Evolutionary conservation across 371 early-diverging fungal genomes (phyloP).

Genomic region (Actinomucor elegans): DNA sequence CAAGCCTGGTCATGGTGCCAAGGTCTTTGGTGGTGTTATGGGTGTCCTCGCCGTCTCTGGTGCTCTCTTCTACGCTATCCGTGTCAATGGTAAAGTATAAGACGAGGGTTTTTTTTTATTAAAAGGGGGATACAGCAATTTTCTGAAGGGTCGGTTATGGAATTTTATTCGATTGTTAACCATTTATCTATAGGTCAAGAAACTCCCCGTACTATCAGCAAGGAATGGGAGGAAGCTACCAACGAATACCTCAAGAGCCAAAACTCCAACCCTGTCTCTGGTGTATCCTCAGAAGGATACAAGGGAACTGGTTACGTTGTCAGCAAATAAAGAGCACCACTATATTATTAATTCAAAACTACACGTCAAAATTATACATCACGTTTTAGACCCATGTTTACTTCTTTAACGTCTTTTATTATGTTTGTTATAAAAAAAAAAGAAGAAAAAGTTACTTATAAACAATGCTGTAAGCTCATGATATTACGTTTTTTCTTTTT

Average conservation of each 20-base stretch:
- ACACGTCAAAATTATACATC: constrained; percentile 8
- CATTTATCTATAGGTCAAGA: constrained; percentile 48
- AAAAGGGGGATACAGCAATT: constrained; percentile 2
- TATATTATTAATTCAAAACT: constrained; percentile 4
- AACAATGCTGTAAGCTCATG: too few relatives aligned
- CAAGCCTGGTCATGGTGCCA: constrained; percentile 72
- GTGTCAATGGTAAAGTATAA: constrained; percentile 63
- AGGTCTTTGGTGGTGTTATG: constrained; percentile 73
- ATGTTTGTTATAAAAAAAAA: constrained; percentile 13
- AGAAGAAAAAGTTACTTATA: background rate
- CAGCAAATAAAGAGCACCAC: constrained; percentile 23
- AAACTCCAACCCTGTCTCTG: constrained; percentile 90
- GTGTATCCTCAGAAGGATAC: constrained; percentile 85
- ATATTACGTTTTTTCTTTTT: too few relatives aligned
- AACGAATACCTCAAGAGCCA: constrained; percentile 79
- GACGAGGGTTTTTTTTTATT: constrained; percentile 10
- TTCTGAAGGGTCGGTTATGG: too few relatives aligned
- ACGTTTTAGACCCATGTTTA: constrained; percentile 4
- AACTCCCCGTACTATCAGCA: constrained; percentile 74
- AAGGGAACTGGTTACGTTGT: constrained; percentile 75
- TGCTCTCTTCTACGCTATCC: constrained; percentile 70
- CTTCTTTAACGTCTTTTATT: constrained; percentile 4
- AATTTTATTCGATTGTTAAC: background rate
- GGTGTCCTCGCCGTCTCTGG: constrained; percentile 58
- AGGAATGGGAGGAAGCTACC: constrained; percentile 93